Conservation (phyloP, 1,284 basidiomycete species). For the Ustilago crameri region DNA sequence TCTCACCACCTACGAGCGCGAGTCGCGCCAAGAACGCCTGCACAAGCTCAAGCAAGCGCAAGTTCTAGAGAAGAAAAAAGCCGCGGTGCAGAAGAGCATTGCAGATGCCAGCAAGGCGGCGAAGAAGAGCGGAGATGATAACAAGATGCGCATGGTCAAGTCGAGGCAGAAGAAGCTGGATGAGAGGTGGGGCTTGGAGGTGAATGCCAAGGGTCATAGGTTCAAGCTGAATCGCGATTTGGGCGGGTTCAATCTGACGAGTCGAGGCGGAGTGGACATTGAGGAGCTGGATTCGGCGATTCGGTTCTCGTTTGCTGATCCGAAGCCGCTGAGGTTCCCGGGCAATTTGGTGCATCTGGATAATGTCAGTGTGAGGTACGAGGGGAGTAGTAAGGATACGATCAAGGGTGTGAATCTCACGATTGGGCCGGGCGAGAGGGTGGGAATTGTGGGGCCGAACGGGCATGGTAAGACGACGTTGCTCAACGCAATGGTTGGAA, state of each 20-base stretch:
- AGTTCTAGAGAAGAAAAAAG: conserved; percentile 73
- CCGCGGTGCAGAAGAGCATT: conserved; percentile 70
- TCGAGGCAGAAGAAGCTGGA: conserved; percentile 76
- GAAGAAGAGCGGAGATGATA: conserved; percentile 76
- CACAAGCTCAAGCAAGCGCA: conserved; percentile 73
- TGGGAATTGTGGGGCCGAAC: conserved; percentile 74
- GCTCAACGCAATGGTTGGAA: conserved; percentile 72
- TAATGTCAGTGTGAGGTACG: conserved; percentile 71
- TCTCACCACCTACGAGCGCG: conserved; percentile 74
- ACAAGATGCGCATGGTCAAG: conserved; percentile 73
- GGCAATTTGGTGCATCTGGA: conserved; percentile 74
- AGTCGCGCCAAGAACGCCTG: conserved; percentile 72
- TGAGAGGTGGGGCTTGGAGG: conserved; percentile 74
- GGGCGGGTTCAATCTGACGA: conserved; percentile 70
- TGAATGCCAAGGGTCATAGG: conserved; percentile 71
- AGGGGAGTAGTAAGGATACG: conserved; percentile 66
- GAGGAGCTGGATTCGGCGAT: conserved; percentile 72
- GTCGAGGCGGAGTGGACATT: conserved; percentile 72
- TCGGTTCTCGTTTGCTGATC: conserved; percentile 72
- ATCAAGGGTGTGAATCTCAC: conserved; percentile 74
- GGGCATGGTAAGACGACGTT: conserved; percentile 60
- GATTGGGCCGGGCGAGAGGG: conserved; percentile 73
- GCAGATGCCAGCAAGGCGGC: conserved; percentile 72
- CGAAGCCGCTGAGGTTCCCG: conserved; percentile 72
- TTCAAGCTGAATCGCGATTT: conserved; percentile 78